phyloP scores from a whole-genome alignment of 169 alveolate genomes.

The Cryptosporidium viatorum region DNA sequence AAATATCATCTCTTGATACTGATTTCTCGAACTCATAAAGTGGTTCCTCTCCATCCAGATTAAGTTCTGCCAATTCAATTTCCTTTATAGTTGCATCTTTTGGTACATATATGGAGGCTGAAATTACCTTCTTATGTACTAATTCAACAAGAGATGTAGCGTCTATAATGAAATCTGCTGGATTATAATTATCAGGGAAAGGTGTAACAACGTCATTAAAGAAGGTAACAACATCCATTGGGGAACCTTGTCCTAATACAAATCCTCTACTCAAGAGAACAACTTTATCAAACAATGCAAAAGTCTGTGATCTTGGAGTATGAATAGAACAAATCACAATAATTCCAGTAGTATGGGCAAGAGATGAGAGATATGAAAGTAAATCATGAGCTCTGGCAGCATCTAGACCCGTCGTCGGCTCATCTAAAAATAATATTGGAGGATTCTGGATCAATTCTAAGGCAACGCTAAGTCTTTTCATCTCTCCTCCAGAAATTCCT shows the following conservation, averaged over 20 bases:
- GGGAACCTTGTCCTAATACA: slow-evolving; percentile 83
- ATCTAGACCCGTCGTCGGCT: slow-evolving; percentile 91
- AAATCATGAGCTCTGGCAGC: slow-evolving; percentile 83
- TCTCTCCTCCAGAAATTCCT: slow-evolving; percentile 86
- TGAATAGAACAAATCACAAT: slow-evolving; percentile 83
- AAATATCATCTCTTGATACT: slow-evolving; percentile 55
- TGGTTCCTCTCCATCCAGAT: slow-evolving; percentile 66
- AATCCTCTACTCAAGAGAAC: slow-evolving; percentile 83
- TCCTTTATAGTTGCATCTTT: slow-evolving; percentile 46
- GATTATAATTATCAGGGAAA: slow-evolving; percentile 79
- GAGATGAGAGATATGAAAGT: slow-evolving; percentile 69
- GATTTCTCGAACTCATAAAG: slow-evolving; percentile 62
- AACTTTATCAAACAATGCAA: slow-evolving; percentile 82
- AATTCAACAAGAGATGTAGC: slow-evolving; percentile 65
- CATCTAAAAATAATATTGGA: slow-evolving; percentile 87
- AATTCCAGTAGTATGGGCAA: slow-evolving; percentile 77
- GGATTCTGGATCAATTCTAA: slow-evolving; percentile 87
- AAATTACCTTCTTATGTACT: slow-evolving; percentile 42
- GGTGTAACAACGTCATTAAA: slow-evolving; percentile 77
- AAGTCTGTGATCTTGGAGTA: slow-evolving; percentile 83
- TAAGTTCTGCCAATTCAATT: slow-evolving; percentile 27
- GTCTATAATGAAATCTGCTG: slow-evolving; percentile 80
- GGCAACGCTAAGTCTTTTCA: slow-evolving; percentile 87
- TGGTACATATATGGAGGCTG: slow-evolving; percentile 52
- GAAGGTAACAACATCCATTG: slow-evolving; percentile 76